Evolutionary conservation across 2,329 filamentous ascomycete genomes (phyloP).

Genomic region (Graphiopsis chlorocephala): DNA sequence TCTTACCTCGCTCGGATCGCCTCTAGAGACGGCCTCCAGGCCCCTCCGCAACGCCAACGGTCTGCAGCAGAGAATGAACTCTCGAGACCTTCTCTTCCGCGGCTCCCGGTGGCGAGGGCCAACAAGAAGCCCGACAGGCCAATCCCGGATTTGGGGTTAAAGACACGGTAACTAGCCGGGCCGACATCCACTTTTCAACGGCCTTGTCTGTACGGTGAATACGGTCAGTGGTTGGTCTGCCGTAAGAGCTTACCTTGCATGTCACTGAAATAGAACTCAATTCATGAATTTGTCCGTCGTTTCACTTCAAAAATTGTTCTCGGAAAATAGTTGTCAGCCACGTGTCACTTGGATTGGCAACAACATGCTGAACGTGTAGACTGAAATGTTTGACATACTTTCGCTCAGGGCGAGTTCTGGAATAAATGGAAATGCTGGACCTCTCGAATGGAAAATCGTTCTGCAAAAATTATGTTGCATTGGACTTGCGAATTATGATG

Average conservation of each 20-base stretch:
- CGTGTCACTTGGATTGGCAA: neutral
- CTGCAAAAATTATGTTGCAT: neutral
- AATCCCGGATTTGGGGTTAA: neutral
- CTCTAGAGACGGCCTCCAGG: neutral
- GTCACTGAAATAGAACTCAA: neutral
- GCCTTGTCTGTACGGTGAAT: neutral
- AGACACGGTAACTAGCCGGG: neutral
- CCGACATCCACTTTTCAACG: neutral
- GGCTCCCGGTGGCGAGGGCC: neutral
- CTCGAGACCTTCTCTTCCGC: slow-evolving; percentile 1
- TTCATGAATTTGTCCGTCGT: neutral
- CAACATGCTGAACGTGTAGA: neutral
- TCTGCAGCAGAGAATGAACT: slow-evolving; percentile 1
- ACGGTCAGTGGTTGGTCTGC: neutral
- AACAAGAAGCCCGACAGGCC: neutral
- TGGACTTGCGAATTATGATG: neutral
- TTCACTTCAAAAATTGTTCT: neutral
- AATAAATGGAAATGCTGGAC: neutral
- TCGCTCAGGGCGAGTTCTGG: neutral
- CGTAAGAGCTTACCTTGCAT: neutral
- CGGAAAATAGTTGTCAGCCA: neutral
- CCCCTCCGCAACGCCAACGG: slow-evolving; percentile 6
- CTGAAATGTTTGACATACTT: neutral
- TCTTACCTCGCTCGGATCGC: neutral
- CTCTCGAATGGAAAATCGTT: neutral